Evolutionary conservation across 169 alveolate genomes (phyloP).

Genomic region (Plasmodium billcollinsi): DNA sequence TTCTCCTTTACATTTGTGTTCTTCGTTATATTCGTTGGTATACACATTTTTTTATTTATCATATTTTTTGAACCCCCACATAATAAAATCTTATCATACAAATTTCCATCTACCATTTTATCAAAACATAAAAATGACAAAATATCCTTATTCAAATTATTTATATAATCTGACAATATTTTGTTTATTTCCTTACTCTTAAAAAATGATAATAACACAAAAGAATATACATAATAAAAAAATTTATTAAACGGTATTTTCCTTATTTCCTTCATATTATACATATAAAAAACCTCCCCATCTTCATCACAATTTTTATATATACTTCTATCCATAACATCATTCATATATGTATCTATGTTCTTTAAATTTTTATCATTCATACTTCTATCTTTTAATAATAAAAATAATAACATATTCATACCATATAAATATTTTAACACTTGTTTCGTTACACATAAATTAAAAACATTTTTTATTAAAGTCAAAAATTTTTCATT

Average conservation of each 20-base stretch:
- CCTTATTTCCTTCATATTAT: constrained; percentile 38
- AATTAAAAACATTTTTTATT: constrained; percentile 21
- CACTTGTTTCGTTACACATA: constrained; percentile 58
- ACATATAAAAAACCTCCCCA: constrained; percentile 38
- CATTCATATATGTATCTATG: constrained; percentile 20
- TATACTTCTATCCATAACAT: constrained; percentile 29
- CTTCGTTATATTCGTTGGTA: not conserved
- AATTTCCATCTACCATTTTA: constrained; percentile 5
- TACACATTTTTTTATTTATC: constrained; percentile 4
- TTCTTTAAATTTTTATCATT: not conserved
- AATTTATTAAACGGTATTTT: constrained; percentile 57
- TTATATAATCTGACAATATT: constrained; percentile 11
- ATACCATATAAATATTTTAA: constrained; percentile 49
- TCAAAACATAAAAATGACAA: constrained; percentile 39
- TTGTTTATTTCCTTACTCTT: constrained; percentile 19
- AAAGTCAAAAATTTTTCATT: constrained; percentile 46
- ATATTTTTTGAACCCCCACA: not conserved
- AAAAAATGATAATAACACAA: constrained; percentile 20
- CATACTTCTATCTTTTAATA: constrained; percentile 2
- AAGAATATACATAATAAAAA: constrained; percentile 69
- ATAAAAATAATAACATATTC: constrained; percentile 36
- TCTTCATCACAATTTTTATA: constrained; percentile 3
- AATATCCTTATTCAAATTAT: constrained; percentile 18
- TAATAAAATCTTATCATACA: constrained; percentile 9
- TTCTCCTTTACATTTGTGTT: not conserved